Conservation (phyloP, 1,284 basidiomycete species). For the Papiliotrema flavescens region DNA sequence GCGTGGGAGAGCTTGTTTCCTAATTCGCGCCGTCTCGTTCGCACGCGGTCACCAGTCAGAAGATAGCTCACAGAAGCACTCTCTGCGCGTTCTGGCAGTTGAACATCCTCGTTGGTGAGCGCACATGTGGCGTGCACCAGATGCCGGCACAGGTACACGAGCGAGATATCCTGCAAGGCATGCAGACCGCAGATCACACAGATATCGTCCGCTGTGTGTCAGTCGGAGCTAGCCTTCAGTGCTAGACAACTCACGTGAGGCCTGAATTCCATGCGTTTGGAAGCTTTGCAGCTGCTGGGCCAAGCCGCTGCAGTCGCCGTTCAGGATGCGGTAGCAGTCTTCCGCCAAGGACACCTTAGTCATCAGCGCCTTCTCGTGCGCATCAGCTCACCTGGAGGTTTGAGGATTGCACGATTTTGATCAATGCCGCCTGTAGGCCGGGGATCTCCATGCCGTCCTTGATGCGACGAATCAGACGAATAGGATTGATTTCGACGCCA, state of each 20-base stretch:
- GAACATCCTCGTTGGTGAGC: constrained; percentile 32
- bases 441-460: constrained; percentile 94
- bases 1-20: constrained; percentile 53
- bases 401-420: constrained; percentile 96
- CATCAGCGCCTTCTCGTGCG: too few relatives aligned
- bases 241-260: constrained; percentile 57
- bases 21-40: constrained; percentile 59
- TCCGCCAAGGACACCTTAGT: constrained; percentile 76
- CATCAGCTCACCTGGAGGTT: constrained; percentile 64
- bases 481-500: constrained; percentile 92
- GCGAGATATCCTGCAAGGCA: constrained; percentile 53
- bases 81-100: constrained; percentile 41
- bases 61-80: constrained; percentile 50
- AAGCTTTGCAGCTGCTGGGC: constrained; percentile 64
- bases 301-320: constrained; percentile 75
- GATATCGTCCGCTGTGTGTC: constrained; percentile 54
- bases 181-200: constrained; percentile 66
- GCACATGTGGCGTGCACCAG: constrained; percentile 72
- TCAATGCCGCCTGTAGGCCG: constrained; percentile 85
- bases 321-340: constrained; percentile 80
- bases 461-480: constrained; percentile 88
- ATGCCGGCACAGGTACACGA: constrained; percentile 84
- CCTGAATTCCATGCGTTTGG: constrained; percentile 73
- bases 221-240: not conserved
- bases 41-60: constrained; percentile 50